These are phyloP conservation scores for Geosmithia flava DNA, from an alignment of 2,329 filamentous ascomycete species.

Conservation along the genomic window DNA sequence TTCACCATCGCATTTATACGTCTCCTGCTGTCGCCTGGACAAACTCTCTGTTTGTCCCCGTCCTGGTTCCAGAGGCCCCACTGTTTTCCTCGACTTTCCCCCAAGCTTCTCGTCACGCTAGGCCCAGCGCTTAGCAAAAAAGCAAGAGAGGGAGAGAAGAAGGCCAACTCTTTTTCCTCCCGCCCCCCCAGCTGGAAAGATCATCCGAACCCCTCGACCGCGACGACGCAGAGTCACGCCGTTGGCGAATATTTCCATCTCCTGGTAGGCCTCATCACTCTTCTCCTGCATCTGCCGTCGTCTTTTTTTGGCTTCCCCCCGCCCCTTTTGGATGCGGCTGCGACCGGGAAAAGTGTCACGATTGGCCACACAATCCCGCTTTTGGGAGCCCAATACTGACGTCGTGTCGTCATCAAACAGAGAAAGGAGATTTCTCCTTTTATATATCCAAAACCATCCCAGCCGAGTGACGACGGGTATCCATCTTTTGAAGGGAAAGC, in stretches of 20 bases:
- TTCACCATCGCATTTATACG: neutral
- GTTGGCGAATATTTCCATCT: slow-evolving; percentile 1
- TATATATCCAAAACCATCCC: neutral
- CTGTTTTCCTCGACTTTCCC: slow-evolving; percentile 1
- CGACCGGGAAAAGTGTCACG: neutral
- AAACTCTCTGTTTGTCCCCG: neutral
- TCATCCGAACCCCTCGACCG: neutral
- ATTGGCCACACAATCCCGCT: neutral
- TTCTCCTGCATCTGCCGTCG: neutral
- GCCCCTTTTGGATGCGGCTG: neutral
- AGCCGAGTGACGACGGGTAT: neutral
- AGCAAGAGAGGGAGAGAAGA: slow-evolving; percentile 1
- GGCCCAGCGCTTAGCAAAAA: slow-evolving; percentile 3
- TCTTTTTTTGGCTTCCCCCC: neutral
- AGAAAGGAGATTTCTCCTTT: neutral
- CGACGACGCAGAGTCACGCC: neutral
- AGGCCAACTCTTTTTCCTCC: slow-evolving; percentile 1
- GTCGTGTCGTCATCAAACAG: neutral
- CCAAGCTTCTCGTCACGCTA: slow-evolving; percentile 3
- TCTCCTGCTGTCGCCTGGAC: neutral
- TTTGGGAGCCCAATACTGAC: neutral
- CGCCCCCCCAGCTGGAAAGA: neutral
- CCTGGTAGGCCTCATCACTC: slow-evolving; percentile 1
- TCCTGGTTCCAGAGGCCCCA: neutral
- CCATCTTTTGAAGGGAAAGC: neutral